phyloP scores from a whole-genome alignment of 1,284 basidiomycete species.

The Mrakiaceae sp. region DNA sequence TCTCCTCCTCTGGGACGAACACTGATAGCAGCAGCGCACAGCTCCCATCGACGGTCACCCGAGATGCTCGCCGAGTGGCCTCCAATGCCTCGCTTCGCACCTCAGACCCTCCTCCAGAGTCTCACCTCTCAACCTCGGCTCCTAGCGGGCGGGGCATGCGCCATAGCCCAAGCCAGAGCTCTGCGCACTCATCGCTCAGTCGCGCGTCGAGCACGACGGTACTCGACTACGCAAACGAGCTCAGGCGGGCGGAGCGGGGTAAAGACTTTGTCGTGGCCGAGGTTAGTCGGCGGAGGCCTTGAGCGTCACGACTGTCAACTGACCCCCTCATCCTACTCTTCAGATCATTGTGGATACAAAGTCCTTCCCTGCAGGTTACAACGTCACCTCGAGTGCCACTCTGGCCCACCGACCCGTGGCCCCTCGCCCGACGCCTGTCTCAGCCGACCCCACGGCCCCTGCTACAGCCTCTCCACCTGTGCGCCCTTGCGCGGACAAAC shows the following conservation, averaged over 20 bases:
- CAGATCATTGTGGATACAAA: slow-evolving; percentile 62
- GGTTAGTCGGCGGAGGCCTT: too few species aligned
- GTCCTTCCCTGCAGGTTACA: slow-evolving; percentile 58
- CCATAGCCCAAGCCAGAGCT: neutral
- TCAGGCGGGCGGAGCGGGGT: too few species aligned
- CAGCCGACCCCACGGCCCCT: neutral
- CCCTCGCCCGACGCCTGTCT: neutral
- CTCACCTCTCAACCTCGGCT: slow-evolving; percentile 10
- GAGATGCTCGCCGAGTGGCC: slow-evolving; percentile 19
- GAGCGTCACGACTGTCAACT: neutral
- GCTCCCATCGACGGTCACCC: neutral
- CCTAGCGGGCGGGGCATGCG: slow-evolving; percentile 19
- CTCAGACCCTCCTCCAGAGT: neutral
- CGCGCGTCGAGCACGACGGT: slow-evolving; percentile 21
- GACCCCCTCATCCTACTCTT: neutral
- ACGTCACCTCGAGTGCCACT: slow-evolving; percentile 36
- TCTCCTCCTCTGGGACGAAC: too few species aligned
- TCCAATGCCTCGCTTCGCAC: slow-evolving; percentile 23
- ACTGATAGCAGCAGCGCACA: too few species aligned
- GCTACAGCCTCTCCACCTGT: too few species aligned
- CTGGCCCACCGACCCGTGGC: neutral
- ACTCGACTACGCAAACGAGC: slow-evolving; percentile 27
- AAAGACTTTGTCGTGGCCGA: too few species aligned
- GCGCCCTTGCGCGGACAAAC: too few species aligned
- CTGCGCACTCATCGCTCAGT: slow-evolving; percentile 15